Evolutionary conservation across 108 stramenopile genomes (phyloP), one percentile per base, ranked within the genome.

Genomic region (Nannochloropsis granulata): DNA sequence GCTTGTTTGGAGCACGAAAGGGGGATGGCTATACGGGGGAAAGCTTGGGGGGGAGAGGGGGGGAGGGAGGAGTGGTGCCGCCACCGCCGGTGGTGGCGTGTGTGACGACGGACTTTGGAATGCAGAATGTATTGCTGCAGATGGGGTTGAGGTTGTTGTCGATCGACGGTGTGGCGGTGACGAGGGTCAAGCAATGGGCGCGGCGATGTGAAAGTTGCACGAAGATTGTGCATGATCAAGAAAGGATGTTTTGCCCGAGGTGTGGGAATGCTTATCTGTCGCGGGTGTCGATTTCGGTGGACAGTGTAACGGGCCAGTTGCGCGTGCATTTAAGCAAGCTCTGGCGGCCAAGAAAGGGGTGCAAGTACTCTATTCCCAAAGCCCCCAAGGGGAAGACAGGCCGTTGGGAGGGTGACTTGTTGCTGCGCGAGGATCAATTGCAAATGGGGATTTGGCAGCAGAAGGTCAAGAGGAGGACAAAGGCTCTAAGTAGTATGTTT

Each of bases 41-140:
- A n/a, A 42, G 23, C 23, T 44, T 23, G n/a, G 82, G 24, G 34
- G 78, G 13, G 78, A 13, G 78, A 16, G 81, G 25, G 8, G 56
- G 24, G 24, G n/a, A 24, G 12, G 44, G 44, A 8, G 25, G 13
- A 8, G 14, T 44, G 82, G 44, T 16, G 45, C 25, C 82, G 23
- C 14, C 44, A 42, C 44, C 42, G 25, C 86, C 23, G 24, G 79
- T 78, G 43, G 56, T 34, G 43, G 25, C 45, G 79, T 98, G 97
- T 90, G 94, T 96, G 43, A 99, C 98, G 23, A 96, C 96, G 34
- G 98, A 99, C 90, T 99, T 96, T 88, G 96, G 97, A 56, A 98
- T 98, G 97, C 98, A 99, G 88, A 99, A 99, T 90, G 97, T 99
- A 7, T 88, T 99, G 24, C 87, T 99, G 23, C 96, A 97, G 91